Conservation (phyloP, 1,284 basidiomycete genomes). For the Puccinia coronata region DNA sequence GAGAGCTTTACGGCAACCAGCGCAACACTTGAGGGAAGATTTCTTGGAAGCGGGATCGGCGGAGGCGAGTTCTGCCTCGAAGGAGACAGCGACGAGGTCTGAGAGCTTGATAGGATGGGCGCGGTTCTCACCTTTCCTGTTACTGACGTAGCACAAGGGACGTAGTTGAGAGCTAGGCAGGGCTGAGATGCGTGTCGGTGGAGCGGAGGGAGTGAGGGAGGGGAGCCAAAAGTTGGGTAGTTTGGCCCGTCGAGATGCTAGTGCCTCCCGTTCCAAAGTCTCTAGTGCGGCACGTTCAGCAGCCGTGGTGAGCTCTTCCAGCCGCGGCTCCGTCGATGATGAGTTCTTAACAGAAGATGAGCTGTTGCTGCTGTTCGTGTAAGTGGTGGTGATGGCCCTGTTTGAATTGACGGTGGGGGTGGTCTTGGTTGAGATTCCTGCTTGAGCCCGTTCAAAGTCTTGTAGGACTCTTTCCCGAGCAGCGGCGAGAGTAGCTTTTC, state of each 20-base stretch:
- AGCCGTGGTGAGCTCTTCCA: constrained; percentile 29
- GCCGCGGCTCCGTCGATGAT: not conserved
- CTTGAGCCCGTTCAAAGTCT: constrained; percentile 45
- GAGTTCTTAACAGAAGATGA: not conserved
- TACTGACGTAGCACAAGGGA: constrained; percentile 28
- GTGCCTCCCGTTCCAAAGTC: constrained; percentile 27
- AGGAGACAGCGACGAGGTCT: constrained; percentile 35
- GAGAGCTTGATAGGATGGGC: constrained; percentile 40
- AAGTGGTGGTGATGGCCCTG: not conserved
- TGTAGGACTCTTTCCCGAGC: constrained; percentile 42
- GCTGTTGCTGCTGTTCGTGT: not conserved
- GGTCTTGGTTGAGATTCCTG: constrained; percentile 38
- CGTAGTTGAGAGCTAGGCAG: constrained; percentile 27
- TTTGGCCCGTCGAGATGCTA: constrained; percentile 34
- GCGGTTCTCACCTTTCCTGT: constrained; percentile 37
- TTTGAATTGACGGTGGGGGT: not conserved
- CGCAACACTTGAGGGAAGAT: constrained; percentile 34
- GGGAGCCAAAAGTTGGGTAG: constrained; percentile 49
- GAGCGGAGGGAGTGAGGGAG: constrained; percentile 42
- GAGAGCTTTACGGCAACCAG: constrained; percentile 41
- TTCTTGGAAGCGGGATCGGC: constrained; percentile 10
- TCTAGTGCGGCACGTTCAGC: constrained; percentile 36
- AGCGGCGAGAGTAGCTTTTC: constrained; percentile 33
- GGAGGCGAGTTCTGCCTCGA: constrained; percentile 18
- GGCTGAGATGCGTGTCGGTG: constrained; percentile 13